Evolutionary conservation across 352 stramenopile species (phyloP).

Genomic region (Phytophthora megakarya): DNA sequence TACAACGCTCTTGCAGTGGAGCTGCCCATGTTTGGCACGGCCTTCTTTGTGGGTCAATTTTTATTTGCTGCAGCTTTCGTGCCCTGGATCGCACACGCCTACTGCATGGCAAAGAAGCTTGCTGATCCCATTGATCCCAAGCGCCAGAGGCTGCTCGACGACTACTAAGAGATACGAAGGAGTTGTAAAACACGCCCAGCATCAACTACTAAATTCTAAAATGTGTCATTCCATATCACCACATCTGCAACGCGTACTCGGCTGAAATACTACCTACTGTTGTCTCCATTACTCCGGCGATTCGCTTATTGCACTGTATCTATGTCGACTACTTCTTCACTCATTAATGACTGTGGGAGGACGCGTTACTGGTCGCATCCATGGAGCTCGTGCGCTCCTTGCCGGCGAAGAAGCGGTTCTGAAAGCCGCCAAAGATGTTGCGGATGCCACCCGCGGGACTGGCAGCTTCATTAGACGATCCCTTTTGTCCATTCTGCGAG

Average conservation of each 20-base stretch:
- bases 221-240: constrained; percentile 28
- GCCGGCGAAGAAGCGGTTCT: constrained; percentile 73
- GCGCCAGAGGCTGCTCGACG: constrained; percentile 62
- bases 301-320: constrained; percentile 26
- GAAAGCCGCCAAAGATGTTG: constrained; percentile 72
- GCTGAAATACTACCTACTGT: constrained; percentile 29
- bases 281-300: constrained; percentile 11
- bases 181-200: constrained; percentile 21
- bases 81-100: constrained; percentile 78
- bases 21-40: constrained; percentile 74
- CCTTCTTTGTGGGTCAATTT: constrained; percentile 79
- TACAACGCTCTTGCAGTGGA: constrained; percentile 78
- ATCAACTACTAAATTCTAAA: constrained; percentile 42
- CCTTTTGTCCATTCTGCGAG: constrained; percentile 44
- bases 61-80: constrained; percentile 75
- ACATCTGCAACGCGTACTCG: constrained; percentile 7
- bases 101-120: constrained; percentile 70
- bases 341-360: constrained; percentile 36
- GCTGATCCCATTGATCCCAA: constrained; percentile 71
- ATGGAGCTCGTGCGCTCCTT: constrained; percentile 66
- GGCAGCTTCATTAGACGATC: constrained; percentile 41
- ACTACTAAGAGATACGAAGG: constrained; percentile 43
- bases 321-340: constrained; percentile 20
- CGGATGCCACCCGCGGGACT: constrained; percentile 51
- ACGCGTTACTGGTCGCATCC: constrained; percentile 46